Evolutionary conservation across 257 asterid genomes (phyloP), one percentile per base, ranked within the genome.

Genomic region (Schizonepeta tenuifolia): DNA sequence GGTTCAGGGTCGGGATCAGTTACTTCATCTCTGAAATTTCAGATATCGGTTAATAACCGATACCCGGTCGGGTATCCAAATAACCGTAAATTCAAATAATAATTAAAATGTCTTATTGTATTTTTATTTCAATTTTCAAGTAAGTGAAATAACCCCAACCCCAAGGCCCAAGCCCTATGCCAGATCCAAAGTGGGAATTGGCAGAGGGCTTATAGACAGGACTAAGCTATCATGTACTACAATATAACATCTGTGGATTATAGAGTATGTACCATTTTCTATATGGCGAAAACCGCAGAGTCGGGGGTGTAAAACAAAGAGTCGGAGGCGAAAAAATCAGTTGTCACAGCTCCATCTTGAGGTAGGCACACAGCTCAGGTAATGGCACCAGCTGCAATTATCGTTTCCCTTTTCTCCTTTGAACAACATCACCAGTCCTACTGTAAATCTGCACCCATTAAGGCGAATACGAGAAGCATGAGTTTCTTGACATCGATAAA

Each of bases 341-440:
- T 86, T 78, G 68, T 86, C 63, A 64, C 98, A 94, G 57, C 77
- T 88, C 98, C 98, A 94, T 79, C 85, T 85, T 69, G 96, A 89
- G 55, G 96, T 94, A 28, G 97, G 98, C 71, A 94, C 96, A 61
- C 98, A 91, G 82, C 97, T 91, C 49, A 94, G 65, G 49, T 94
- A 94, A 82, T 85, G 98, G 83, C 97, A 94, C 98, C 98, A 94
- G 69, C 84, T 75, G 79, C 98, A 93, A 43, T 69, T 91, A 17
- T 84, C 82, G 51, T 86, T 90, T 9, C 81, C 98, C 18, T 83
- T 91, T 69, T 83, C 89, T 20, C 98, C 98, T 75, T 70, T 88
- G 60, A 89, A 91, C 41, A 94, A 78, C 96, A 83, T 85, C 46
- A 86, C 96, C 80, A 88, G 68, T 43, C 93, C 97, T 54, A 94